Base-by-base conservation (phyloP, 2,329 filamentous ascomycete genomes). In the Fusarium bactridioides region DNA sequence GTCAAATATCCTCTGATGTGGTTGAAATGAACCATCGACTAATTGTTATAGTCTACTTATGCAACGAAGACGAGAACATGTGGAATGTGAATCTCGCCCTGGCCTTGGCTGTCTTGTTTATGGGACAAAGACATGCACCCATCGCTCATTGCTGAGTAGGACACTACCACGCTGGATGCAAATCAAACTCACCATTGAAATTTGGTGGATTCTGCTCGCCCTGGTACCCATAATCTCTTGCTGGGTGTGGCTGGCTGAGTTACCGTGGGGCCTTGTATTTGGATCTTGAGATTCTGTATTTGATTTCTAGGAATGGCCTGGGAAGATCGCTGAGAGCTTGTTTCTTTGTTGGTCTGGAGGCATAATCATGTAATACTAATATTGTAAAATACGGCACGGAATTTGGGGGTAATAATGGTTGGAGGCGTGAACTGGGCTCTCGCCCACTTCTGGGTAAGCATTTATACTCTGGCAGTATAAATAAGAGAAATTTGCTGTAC, bases 81-180 rank as follows among this genome's bases (percentile, higher is more conserved):
- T 87, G 18, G 89, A 91, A 76, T 91, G 89, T 74, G 88, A 90
- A 74, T 86, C 85, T 25, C 82, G 86, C 0, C 87, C 87, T 2
- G 87, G 86, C 3, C 79, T 90, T 2, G 88, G 88, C 7, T 90
- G 88, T 74, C 80, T 89, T 15, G 84, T 90, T 16, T 86, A 84
- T 60, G 86, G 84, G 29, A 90, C 88, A 8, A 74, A 71, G 0
- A 81, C 77, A 5, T 90, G 88, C 67, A 75, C 80, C 4, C 85
- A 88, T 63, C 80, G 83, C 10, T 81, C 80, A 60, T 72, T 82
- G 69, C 79, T 70, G 82, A 90, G 70, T 67, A 90, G 78, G 73
- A 82, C 77, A 79, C 77, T 80, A 63, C 86, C 77, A 55, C 80
- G 80, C 23, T 86, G 85, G 85, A 70, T 88, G 38, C 81, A 84